Percentiles rank a stretch among this genome's conserved stretches.
Evolutionary conservation across 495 filamentous ascomycete genomes (phyloP).

Genomic region (Talaromyces liani): DNA sequence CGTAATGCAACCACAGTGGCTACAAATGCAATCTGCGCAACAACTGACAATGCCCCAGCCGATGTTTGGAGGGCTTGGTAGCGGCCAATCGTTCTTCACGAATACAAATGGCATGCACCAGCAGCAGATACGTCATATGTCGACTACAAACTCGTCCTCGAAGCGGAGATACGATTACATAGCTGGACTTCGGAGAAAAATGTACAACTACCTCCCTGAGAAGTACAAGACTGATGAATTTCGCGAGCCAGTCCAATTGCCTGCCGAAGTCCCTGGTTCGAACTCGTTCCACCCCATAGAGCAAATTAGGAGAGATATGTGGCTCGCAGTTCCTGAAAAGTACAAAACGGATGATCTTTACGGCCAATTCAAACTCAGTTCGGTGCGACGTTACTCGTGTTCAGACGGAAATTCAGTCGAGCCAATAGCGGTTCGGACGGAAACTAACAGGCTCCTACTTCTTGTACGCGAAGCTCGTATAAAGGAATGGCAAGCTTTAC

Average conservation of each 20-base stretch:
- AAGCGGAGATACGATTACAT: background rate
- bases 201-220: background rate
- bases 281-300: background rate
- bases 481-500: background rate
- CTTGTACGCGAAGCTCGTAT: background rate
- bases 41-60: background rate
- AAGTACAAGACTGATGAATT: background rate
- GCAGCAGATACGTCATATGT: constrained; percentile 1
- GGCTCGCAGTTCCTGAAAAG: background rate
- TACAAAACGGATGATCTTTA: background rate
- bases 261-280: background rate
- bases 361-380: background rate
- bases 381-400: background rate
- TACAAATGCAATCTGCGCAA: background rate
- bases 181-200: background rate
- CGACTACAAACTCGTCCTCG: background rate
- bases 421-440: background rate
- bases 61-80: constrained; percentile 2
- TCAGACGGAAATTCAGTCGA: background rate
- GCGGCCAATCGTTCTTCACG: background rate
- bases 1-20: background rate
- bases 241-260: background rate
- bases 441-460: background rate
- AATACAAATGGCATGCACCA: background rate
- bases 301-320: background rate